Percentiles rank a stretch among this genome's conserved stretches.
These are phyloP conservation scores for Aquanectria penicillioides DNA, from an alignment of 2,329 filamentous ascomycete genomes.

Conservation along the genomic window DNA sequence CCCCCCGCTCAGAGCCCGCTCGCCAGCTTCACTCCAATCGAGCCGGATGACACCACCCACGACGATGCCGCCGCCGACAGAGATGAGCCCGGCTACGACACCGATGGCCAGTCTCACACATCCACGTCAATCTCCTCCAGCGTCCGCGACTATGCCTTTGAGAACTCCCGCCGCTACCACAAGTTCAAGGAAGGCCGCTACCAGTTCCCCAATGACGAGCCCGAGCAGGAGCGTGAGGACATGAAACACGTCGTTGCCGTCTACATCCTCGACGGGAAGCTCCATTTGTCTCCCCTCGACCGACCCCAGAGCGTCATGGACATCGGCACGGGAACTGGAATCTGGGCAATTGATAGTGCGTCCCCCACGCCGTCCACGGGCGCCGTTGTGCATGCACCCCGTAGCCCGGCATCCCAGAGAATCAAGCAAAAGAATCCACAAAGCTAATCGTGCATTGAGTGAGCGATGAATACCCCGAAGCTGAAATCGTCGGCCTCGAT, in stretches of 20 bases:
- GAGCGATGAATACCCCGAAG: slow-evolving; percentile 46
- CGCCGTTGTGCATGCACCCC: too few species aligned
- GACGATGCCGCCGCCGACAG: background rate
- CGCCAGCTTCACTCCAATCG: background rate
- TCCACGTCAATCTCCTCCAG: slow-evolving; percentile 25
- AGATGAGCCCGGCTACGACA: background rate
- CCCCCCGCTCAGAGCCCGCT: background rate
- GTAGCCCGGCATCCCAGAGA: too few species aligned
- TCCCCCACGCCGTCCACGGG: background rate
- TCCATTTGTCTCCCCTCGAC: slow-evolving; percentile 54
- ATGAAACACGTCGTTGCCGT: slow-evolving; percentile 51
- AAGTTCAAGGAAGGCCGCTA: slow-evolving; percentile 50
- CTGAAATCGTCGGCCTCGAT: slow-evolving; percentile 50
- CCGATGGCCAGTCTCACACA: background rate
- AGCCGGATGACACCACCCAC: background rate
- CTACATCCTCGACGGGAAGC: slow-evolving; percentile 44
- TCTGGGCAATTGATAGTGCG: slow-evolving; percentile 57
- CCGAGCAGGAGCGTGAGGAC: slow-evolving; percentile 54
- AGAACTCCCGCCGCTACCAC: slow-evolving; percentile 53
- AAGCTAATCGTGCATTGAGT: slow-evolving; percentile 28
- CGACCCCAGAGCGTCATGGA: slow-evolving; percentile 49
- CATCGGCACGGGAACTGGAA: slow-evolving; percentile 46
- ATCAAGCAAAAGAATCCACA: too few species aligned
- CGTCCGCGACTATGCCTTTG: slow-evolving; percentile 49
- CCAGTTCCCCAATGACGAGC: slow-evolving; percentile 51